A percentile compares a stretch with the other conserved stretches of the same genome.
Conservation (phyloP, 23 red algal species). For the Gracilariopsis chorda region DNA sequence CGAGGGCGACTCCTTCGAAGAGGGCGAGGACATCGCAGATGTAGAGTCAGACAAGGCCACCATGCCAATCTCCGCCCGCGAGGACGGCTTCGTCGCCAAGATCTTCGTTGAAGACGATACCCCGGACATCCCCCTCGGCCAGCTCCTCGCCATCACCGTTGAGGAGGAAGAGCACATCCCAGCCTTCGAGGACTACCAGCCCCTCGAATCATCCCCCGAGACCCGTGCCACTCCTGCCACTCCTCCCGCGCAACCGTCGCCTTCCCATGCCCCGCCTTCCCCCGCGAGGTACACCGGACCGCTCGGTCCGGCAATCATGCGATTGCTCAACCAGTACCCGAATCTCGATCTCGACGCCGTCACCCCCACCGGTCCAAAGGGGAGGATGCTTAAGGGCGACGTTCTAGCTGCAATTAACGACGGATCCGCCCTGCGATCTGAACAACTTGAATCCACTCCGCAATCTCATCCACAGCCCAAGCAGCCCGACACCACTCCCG, state of each 20-base stretch:
- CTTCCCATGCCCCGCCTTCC: not conserved
- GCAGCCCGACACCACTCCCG: not conserved
- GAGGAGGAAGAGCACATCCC: conserved; percentile 77
- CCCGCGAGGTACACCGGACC: not conserved
- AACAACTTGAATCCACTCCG: not conserved
- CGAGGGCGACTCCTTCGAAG: conserved; percentile 84
- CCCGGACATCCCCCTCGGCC: conserved; percentile 82
- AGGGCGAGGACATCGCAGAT: conserved; percentile 90
- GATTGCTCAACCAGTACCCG: conserved; percentile 63
- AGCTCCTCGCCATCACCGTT: conserved; percentile 83
- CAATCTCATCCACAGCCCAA: not conserved
- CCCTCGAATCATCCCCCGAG: not conserved
- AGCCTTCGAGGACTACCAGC: conserved; percentile 68
- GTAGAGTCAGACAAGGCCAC: conserved; percentile 97
- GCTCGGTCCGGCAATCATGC: conserved; percentile 54
- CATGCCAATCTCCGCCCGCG: conserved; percentile 69
- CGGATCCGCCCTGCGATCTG: conserved; percentile 31
- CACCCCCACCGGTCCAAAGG: conserved; percentile 50
- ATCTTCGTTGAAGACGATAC: conserved; percentile 79
- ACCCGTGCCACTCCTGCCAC: not conserved
- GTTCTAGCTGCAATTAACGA: conserved; percentile 55
- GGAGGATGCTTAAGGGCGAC: conserved; percentile 66
- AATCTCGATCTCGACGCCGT: conserved; percentile 17
- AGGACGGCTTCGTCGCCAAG: conserved; percentile 63
- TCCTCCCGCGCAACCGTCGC: not conserved